Evolutionary conservation across 441 rosid genomes (phyloP).

Genomic region (Croton setiger): DNA sequence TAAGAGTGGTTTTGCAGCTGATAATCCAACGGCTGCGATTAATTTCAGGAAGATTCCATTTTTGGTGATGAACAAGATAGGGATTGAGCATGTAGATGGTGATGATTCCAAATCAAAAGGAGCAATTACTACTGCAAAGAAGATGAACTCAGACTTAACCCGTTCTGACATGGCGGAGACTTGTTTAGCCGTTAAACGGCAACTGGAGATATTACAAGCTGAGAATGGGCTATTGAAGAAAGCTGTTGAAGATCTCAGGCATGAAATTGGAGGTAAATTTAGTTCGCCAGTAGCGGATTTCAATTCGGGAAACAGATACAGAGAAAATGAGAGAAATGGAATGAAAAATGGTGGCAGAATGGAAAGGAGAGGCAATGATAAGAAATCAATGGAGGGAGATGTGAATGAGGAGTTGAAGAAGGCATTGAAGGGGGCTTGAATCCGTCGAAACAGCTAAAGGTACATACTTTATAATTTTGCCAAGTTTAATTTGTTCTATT

Average conservation of each 20-base stretch:
- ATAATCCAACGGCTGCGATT: slow-evolving; percentile 38
- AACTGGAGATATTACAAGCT: slow-evolving; percentile 53
- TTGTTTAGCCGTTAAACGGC: slow-evolving; percentile 46
- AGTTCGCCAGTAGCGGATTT: slow-evolving; percentile 22
- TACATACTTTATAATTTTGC: slow-evolving; percentile 2
- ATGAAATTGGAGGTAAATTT: slow-evolving; percentile 35
- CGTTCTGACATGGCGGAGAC: slow-evolving; percentile 44
- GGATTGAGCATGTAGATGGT: slow-evolving; percentile 66
- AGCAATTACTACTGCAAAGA: background rate
- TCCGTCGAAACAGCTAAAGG: background rate
- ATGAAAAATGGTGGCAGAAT: slow-evolving; percentile 14
- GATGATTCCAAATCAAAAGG: slow-evolving; percentile 25
- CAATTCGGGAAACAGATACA: slow-evolving; percentile 33
- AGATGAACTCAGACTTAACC: slow-evolving; percentile 23
- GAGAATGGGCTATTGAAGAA: slow-evolving; percentile 59
- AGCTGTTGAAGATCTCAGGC: slow-evolving; percentile 71
- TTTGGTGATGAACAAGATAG: slow-evolving; percentile 77
- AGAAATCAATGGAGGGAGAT: slow-evolving; percentile 43
- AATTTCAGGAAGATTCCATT: slow-evolving; percentile 61
- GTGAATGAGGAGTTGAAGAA: slow-evolving; percentile 50
- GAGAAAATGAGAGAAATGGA: slow-evolving; percentile 43
- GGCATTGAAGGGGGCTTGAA: slow-evolving; percentile 47
- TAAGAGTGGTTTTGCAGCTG: slow-evolving; percentile 28
- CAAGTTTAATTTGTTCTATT: background rate
- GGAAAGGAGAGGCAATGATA: slow-evolving; percentile 39